phyloP scores from a whole-genome alignment of 306 rosid genomes.

The Astragalus membranaceus region DNA sequence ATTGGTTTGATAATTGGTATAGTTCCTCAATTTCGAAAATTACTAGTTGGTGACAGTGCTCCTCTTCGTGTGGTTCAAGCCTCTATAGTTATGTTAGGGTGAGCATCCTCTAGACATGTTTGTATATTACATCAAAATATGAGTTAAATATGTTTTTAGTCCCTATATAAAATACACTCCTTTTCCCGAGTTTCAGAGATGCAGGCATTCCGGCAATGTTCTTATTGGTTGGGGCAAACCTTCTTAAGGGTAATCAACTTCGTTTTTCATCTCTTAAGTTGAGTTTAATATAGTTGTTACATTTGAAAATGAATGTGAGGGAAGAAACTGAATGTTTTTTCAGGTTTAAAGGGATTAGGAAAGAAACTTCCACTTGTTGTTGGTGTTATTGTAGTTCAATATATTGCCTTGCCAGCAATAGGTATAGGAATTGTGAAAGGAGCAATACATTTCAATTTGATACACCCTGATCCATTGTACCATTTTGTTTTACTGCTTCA shows the following conservation, averaged over 20 bases:
- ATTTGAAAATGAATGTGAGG: not conserved
- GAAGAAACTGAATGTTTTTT: constrained; percentile 4
- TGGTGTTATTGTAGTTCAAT: constrained; percentile 29
- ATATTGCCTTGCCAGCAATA: constrained; percentile 30
- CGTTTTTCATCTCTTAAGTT: not conserved
- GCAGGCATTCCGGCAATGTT: constrained; percentile 29
- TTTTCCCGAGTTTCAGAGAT: constrained; percentile 21
- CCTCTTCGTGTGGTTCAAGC: constrained; percentile 22
- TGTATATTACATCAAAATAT: not conserved
- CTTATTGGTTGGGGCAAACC: constrained; percentile 32
- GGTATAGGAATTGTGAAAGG: constrained; percentile 32
- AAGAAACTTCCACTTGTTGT: constrained; percentile 7
- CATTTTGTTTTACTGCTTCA: constrained; percentile 38
- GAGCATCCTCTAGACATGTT: not conserved
- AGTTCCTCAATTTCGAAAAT: constrained; percentile 22
- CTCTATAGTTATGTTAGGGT: constrained; percentile 30
- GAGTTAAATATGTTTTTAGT: not conserved
- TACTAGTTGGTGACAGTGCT: constrained; percentile 25
- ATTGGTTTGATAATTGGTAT: constrained; percentile 26
- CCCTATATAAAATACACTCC: not conserved
- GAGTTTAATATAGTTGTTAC: not conserved
- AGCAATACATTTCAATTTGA: constrained; percentile 17
- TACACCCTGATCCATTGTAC: constrained; percentile 34
- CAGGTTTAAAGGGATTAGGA: constrained; percentile 31
- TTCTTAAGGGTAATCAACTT: constrained; percentile 23